Evolutionary conservation across 129 eudicot species (phyloP), one percentile per base, ranked within the genome.

Genomic region (Pulicaria dysenterica): DNA sequence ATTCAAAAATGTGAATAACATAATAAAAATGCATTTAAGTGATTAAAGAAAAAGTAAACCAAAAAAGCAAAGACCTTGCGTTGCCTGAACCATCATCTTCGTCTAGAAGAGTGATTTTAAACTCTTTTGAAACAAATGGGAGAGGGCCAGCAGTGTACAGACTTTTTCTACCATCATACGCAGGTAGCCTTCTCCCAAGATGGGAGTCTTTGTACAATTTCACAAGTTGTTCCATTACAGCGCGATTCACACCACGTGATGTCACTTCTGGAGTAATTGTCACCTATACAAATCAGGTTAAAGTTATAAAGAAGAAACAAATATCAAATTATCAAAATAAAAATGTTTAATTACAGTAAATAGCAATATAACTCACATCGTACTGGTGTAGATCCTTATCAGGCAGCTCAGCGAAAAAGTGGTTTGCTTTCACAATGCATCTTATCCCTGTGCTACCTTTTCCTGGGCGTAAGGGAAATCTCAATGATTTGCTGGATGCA

Each of bases 241-340:
- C 97, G 36, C 99, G 89, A 56, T 95, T 95, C n/a, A 95, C 99
- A 47, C 94, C 94, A 14, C 99, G 86, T n/a, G 97, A 95, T 48
- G 89, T 49, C 44, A 95, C 96, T 74, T 95, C 99, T 7, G 99
- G 99, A n/a, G 72, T 81, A 12, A 95, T 90, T 50, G 99, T 80
- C 65, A 94, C 99, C 99, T 94, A 72, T 5, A 51, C 37, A 9
- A 31, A 47, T 48, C 45, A 38, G 45, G 24, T 39, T 3, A 16
- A 45, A 34, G 17, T 14, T 12, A 40, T 24, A 15, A 37, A 46
- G 38, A 65, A 15, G 24, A 6, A 5, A 40, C 13, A 17, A 12
- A 17, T 41, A 11, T 16, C 5, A 44, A 13, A 41, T 38, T 24
- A 37, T n/a, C 6, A 17, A 53, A 10, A 50, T 5, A 36, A 41